Percentiles rank a stretch among this genome's conserved stretches.
Evolutionary conservation across 1,284 basidiomycete species (phyloP).

Genomic region (Apiotrichum veenhuisii): DNA sequence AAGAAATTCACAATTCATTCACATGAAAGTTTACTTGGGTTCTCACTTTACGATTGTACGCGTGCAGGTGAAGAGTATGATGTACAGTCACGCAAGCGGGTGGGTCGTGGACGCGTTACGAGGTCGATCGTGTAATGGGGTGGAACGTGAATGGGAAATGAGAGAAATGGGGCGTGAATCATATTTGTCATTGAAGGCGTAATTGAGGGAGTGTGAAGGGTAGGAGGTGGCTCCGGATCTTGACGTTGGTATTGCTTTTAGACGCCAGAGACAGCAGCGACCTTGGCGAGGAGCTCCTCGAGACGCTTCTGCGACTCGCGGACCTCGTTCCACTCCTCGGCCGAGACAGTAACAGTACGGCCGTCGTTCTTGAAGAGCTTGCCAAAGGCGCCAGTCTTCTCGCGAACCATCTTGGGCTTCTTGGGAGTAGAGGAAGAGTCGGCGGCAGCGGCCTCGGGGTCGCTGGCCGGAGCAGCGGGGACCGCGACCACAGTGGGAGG

Average conservation of each 20-base stretch:
- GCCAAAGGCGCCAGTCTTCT: slow-evolving; percentile 13
- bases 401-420: not conserved
- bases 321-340: slow-evolving; percentile 32
- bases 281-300: slow-evolving; percentile 37
- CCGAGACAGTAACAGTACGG: slow-evolving; percentile 6
- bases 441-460: slow-evolving; percentile 1
- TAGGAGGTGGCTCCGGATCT: too few relatives aligned
- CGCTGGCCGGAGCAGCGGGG: slow-evolving; percentile 19
- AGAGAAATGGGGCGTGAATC: not conserved
- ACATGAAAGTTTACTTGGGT: not conserved
- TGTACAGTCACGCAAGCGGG: not conserved
- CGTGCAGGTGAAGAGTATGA: not conserved
- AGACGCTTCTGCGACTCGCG: slow-evolving; percentile 35
- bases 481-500: slow-evolving; percentile 20
- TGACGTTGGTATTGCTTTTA: not conserved
- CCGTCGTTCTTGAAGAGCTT: slow-evolving; percentile 23
- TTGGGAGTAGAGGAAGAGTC: not conserved
- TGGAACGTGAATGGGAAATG: too few relatives aligned
- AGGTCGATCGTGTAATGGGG: too few relatives aligned
- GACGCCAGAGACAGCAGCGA: slow-evolving; percentile 19
- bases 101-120: not conserved
- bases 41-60: not conserved
- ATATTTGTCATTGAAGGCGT: not conserved
- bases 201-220: too few relatives aligned
- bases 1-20: not conserved